phyloP scores from a whole-genome alignment of 148 eudicot species.

The Fagopyrum esculentum region DNA sequence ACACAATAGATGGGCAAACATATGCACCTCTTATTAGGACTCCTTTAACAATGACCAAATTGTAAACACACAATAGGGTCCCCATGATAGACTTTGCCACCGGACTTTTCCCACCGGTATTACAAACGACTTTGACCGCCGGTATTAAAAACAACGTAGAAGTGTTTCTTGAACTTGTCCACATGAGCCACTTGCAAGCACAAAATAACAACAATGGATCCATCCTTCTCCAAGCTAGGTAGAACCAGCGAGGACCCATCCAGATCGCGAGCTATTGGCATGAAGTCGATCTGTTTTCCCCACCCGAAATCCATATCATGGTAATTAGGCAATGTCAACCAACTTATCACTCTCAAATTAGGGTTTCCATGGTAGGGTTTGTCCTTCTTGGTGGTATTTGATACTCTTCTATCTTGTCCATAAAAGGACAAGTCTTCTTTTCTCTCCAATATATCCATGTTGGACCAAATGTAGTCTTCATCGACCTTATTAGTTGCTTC shows the following conservation, averaged over 20 bases:
- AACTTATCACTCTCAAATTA: too few relatives aligned
- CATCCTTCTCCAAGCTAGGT: slow-evolving; percentile 20
- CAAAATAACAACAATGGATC: slow-evolving; percentile 16
- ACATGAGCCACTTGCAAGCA: neutral
- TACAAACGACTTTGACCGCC: too few relatives aligned
- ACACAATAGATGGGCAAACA: too few relatives aligned
- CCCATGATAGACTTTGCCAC: neutral
- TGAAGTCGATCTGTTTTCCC: slow-evolving; percentile 21
- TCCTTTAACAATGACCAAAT: too few relatives aligned
- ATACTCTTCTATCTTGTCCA: slow-evolving; percentile 2
- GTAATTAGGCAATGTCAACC: slow-evolving; percentile 23
- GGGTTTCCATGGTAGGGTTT: too few relatives aligned
- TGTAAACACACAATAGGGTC: too few relatives aligned
- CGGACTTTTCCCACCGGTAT: too few relatives aligned
- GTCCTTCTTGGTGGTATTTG: neutral
- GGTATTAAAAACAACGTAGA: neutral
- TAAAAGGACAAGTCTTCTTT: slow-evolving; percentile 8
- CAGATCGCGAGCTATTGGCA: slow-evolving; percentile 27
- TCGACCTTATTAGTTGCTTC: neutral
- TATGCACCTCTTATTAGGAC: too few relatives aligned
- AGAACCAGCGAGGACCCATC: slow-evolving; percentile 13
- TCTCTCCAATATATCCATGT: neutral
- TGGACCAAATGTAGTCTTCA: neutral
- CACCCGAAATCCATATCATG: slow-evolving; percentile 26
- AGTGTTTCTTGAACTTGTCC: slow-evolving; percentile 6